A percentile compares a stretch with the other conserved stretches of the same genome.
phyloP scores from a whole-genome alignment of 225 moss, liverwort and hornwort species.

The Sphagnum tenellum region DNA sequence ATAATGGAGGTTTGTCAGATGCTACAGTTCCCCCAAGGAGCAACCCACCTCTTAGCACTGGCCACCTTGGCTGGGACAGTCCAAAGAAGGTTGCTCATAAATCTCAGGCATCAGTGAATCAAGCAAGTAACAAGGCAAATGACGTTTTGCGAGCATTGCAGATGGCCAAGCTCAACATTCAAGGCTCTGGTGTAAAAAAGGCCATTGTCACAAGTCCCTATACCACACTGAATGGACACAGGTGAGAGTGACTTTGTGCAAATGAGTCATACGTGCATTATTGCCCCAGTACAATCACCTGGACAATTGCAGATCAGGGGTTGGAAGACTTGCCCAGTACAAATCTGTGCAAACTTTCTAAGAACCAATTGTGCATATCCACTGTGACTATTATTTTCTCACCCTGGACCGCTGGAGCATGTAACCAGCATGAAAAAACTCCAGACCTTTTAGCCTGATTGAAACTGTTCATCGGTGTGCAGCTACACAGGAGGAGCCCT shows the following conservation, averaged over 20 bases:
- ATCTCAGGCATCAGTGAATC: conserved; percentile 15
- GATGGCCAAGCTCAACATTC: conserved; percentile 45
- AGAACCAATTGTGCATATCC: too few relatives aligned
- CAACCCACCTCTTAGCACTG: conserved; percentile 33
- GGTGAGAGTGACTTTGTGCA: conserved; percentile 12
- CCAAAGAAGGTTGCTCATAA: conserved; percentile 21
- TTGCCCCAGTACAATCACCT: not conserved
- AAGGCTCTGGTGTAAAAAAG: conserved; percentile 17
- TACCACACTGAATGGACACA: conserved; percentile 11
- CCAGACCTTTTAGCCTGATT: too few relatives aligned
- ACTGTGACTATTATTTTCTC: too few relatives aligned
- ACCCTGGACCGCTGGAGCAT: not conserved
- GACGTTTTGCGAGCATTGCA: conserved; percentile 46
- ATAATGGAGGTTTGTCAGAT: conserved; percentile 3
- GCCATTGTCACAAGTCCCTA: not conserved
- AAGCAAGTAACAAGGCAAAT: conserved; percentile 25
- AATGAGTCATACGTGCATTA: too few relatives aligned
- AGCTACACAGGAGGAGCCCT: conserved; percentile 19
- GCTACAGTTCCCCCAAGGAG: conserved; percentile 11
- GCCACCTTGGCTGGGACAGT: conserved; percentile 44
- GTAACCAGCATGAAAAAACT: not conserved
- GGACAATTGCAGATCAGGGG: not conserved
- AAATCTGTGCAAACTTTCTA: too few relatives aligned
- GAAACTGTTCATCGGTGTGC: conserved; percentile 2
- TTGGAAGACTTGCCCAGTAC: too few relatives aligned